phyloP scores from a whole-genome alignment of 2,329 filamentous ascomycete genomes.

The Scedosporium boydii region DNA sequence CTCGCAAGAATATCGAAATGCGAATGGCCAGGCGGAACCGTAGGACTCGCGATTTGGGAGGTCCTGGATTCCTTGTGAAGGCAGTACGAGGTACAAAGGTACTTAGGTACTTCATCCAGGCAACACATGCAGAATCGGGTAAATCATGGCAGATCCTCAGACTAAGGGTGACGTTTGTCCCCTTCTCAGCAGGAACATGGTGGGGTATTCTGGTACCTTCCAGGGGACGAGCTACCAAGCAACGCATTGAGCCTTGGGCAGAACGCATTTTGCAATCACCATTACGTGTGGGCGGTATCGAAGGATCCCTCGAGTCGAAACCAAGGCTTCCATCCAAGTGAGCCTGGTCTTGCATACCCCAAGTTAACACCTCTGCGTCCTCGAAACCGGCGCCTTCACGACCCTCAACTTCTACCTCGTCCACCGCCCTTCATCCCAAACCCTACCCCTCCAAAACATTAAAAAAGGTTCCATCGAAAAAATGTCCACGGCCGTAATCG shows the following conservation, averaged over 20 bases:
- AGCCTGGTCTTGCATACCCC: background rate
- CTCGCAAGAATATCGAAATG: background rate
- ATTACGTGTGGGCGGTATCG: too few relatives aligned
- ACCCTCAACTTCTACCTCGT: background rate
- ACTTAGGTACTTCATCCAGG: too few relatives aligned
- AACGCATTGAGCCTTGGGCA: background rate
- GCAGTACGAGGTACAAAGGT: too few relatives aligned
- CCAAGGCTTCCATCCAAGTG: background rate
- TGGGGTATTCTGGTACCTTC: background rate
- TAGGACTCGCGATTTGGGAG: background rate
- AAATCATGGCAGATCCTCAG: too few relatives aligned
- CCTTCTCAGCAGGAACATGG: background rate
- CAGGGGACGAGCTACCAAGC: background rate
- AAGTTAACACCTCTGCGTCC: background rate
- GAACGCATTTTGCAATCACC: background rate
- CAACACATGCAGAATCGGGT: too few relatives aligned
- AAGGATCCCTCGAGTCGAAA: too few relatives aligned
- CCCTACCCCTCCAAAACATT: background rate
- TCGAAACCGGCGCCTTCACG: background rate
- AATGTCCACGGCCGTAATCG: constrained; percentile 31
- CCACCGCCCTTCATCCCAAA: background rate
- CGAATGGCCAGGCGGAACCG: background rate
- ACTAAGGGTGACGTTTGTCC: too few relatives aligned
- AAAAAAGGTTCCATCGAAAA: background rate
- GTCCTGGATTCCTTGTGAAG: background rate